Conservation (phyloP, 2,329 filamentous ascomycete species). For the Cryphonectria naterciae region DNA sequence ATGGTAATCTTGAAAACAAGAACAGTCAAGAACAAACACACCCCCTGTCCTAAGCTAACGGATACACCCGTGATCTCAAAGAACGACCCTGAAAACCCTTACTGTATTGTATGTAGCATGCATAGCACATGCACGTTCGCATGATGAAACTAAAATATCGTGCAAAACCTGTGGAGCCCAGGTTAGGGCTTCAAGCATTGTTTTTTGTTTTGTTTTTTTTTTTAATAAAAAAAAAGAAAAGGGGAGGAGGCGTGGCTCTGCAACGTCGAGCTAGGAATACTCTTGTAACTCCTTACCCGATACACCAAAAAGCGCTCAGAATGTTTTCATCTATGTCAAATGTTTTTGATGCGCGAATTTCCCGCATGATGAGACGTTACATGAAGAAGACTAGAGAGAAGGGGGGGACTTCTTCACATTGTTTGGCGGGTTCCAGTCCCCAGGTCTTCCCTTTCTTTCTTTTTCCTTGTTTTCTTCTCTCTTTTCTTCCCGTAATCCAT, state of each 20-base stretch:
- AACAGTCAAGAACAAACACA: background rate
- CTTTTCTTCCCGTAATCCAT: no score
- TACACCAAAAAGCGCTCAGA: background rate
- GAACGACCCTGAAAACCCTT: background rate
- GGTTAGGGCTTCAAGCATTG: background rate
- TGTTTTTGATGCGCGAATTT: background rate
- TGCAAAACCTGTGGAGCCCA: background rate
- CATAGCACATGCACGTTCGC: background rate
- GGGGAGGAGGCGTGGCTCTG: no score
- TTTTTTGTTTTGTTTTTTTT: no score
- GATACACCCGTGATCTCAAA: conserved; percentile 1
- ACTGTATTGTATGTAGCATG: no score
- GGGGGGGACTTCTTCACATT: background rate
- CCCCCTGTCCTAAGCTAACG: background rate
- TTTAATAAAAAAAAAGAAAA: background rate
- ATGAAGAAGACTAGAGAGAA: background rate
- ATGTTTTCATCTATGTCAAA: background rate
- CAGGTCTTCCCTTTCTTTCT: background rate
- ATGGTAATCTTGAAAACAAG: background rate
- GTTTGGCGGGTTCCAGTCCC: background rate
- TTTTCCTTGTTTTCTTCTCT: no score
- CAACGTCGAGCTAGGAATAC: background rate
- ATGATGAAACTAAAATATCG: no score
- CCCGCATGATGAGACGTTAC: background rate
- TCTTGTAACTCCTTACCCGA: background rate